Evolutionary conservation across 192 early-diverging fungal genomes (phyloP).

Genomic region (Chytriomyces sp.): DNA sequence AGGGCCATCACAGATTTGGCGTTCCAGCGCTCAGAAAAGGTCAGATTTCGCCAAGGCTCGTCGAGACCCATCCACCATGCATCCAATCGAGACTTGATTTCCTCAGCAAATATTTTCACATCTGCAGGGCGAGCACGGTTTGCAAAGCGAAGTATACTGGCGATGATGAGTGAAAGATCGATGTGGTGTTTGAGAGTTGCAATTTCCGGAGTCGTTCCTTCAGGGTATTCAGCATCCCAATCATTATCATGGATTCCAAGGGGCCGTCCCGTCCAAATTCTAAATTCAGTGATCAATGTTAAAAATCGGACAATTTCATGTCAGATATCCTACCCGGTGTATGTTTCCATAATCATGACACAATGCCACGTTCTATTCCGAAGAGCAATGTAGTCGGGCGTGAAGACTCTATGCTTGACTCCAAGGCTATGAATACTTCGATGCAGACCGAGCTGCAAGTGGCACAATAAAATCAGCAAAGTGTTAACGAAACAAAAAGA

Average conservation of each 20-base stretch:
- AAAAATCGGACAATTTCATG: too few relatives aligned
- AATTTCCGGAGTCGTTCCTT: conserved; percentile 1
- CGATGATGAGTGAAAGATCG: conserved; percentile 19
- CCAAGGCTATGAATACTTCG: conserved; percentile 2
- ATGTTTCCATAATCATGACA: conserved; percentile 23
- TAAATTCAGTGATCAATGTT: background rate
- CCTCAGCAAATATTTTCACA: background rate
- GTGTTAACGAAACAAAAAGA: background rate
- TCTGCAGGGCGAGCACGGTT: conserved; percentile 20
- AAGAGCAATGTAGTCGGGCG: background rate
- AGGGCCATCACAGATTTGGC: conserved; percentile 17
- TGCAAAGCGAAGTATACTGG: conserved; percentile 14
- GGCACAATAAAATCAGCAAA: background rate
- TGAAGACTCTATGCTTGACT: conserved; percentile 1
- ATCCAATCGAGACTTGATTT: conserved; percentile 4
- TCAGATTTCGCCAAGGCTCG: background rate
- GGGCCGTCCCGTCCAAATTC: conserved; percentile 24
- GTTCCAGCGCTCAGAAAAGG: background rate
- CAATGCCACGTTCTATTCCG: conserved; percentile 22
- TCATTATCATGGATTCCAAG: conserved; percentile 16
- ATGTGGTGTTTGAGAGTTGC: conserved; percentile 12
- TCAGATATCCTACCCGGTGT: background rate
- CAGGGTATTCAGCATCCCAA: conserved; percentile 21
- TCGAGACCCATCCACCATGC: conserved; percentile 15
- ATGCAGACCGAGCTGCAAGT: conserved; percentile 11